Percentiles rank a stretch among this genome's conserved stretches.
phyloP scores from a whole-genome alignment of 192 early-diverging fungal genomes.

The Entomortierella beljakovae region DNA sequence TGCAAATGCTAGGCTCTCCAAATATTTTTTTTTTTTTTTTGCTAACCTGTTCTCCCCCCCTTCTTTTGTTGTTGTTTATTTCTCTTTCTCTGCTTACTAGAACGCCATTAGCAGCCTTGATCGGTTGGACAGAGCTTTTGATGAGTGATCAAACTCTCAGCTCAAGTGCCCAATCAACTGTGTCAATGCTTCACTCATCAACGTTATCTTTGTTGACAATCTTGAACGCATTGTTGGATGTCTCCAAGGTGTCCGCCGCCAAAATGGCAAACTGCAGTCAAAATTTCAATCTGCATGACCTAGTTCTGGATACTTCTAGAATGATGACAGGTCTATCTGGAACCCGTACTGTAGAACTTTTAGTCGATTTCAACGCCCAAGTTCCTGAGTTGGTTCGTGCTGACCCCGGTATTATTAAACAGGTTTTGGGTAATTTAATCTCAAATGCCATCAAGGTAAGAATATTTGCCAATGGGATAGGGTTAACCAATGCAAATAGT shows the following conservation, averaged over 20 bases:
- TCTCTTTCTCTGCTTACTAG: constrained; percentile 6
- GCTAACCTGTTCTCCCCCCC: background rate
- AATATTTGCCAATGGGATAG: no score
- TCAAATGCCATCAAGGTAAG: constrained; percentile 55
- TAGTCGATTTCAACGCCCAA: constrained; percentile 49
- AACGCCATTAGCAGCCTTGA: constrained; percentile 49
- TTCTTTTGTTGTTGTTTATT: background rate
- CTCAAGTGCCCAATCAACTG: constrained; percentile 42
- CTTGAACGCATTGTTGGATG: constrained; percentile 46
- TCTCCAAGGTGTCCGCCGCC: constrained; percentile 53
- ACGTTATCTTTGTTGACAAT: constrained; percentile 46
- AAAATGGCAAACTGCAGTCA: constrained; percentile 52
- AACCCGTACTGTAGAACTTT: constrained; percentile 46
- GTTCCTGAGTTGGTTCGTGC: constrained; percentile 53
- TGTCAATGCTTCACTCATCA: constrained; percentile 51
- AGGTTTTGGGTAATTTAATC: constrained; percentile 48
- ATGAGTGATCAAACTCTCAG: constrained; percentile 51
- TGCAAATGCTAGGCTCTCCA: no score
- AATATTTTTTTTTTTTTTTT: background rate
- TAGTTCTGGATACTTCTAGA: constrained; percentile 43
- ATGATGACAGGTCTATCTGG: constrained; percentile 56
- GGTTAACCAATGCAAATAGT: no score
- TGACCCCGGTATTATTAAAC: constrained; percentile 48
- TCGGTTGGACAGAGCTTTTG: constrained; percentile 51
- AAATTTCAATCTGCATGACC: constrained; percentile 54